These are phyloP conservation scores for Pyrenula aspistea DNA, from an alignment of 495 filamentous ascomycete genomes.

Conservation along the genomic window DNA sequence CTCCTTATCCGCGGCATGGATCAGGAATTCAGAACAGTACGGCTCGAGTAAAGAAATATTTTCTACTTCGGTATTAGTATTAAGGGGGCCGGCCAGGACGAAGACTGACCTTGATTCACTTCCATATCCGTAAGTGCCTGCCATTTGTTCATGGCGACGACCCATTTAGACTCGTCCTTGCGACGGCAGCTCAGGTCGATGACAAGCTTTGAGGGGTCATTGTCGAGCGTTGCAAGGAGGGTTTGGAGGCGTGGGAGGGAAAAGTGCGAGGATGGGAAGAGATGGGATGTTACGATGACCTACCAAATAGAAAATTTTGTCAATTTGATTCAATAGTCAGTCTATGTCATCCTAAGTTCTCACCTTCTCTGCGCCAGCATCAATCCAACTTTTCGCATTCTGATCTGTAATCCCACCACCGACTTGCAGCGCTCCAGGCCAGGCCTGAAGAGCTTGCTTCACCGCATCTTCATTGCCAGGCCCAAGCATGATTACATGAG, in stretches of 20 bases:
- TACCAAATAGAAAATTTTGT: conserved; percentile 22
- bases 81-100: background rate
- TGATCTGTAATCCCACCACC: conserved; percentile 80
- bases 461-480: conserved; percentile 76
- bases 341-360: conserved; percentile 8
- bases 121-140: conserved; percentile 95
- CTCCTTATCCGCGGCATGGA: conserved; percentile 98
- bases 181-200: conserved; percentile 86
- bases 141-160: conserved; percentile 97
- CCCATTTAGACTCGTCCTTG: conserved; percentile 60
- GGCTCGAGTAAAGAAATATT: conserved; percentile 70
- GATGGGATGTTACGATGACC: conserved; percentile 81
- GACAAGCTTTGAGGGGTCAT: conserved; percentile 71
- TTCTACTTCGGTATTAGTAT: conserved; percentile 32
- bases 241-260: conserved; percentile 58
- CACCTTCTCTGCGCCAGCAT: conserved; percentile 82
- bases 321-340: background rate
- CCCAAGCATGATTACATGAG: conserved; percentile 92
- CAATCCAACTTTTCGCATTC: conserved; percentile 81
- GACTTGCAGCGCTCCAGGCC: conserved; percentile 70
- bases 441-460: conserved; percentile 56
- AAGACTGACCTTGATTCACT: conserved; percentile 57
- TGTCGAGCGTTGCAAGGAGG: conserved; percentile 56
- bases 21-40: conserved; percentile 89
- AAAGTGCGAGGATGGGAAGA: conserved; percentile 78